These are phyloP conservation scores for Afroboletus lepidellus DNA, from an alignment of 1,284 basidiomycete genomes.

Conservation along the genomic window DNA sequence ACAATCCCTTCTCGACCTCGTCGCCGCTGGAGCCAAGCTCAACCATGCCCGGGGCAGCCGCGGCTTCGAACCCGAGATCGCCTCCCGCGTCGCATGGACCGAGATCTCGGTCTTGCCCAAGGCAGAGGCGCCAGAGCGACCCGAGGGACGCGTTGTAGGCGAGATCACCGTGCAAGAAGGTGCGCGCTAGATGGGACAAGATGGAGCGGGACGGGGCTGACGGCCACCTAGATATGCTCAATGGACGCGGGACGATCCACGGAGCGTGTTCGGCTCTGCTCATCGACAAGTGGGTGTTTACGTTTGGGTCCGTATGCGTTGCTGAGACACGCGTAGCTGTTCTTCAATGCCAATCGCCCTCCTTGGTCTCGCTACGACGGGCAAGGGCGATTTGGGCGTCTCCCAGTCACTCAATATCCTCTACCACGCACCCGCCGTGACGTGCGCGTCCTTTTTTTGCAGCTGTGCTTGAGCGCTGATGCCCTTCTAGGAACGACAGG, in stretches of 20 bases:
- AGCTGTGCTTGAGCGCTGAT: background rate
- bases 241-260: constrained; percentile 39
- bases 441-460: constrained; percentile 26
- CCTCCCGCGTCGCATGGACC: constrained; percentile 20
- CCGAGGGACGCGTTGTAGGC: constrained; percentile 42
- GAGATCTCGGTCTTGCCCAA: constrained; percentile 43
- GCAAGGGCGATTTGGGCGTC: constrained; percentile 30
- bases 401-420: constrained; percentile 41
- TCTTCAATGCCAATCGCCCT: constrained; percentile 35
- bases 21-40: constrained; percentile 6
- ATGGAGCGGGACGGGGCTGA: too few relatives aligned
- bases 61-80: constrained; percentile 27
- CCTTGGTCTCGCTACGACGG: constrained; percentile 24
- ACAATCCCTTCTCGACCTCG: constrained; percentile 23
- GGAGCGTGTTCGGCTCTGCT: constrained; percentile 47
- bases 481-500: constrained; percentile 23
- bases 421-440: constrained; percentile 40
- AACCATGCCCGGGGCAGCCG: background rate
- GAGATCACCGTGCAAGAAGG: constrained; percentile 48
- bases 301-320: too few relatives aligned
- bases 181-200: too few relatives aligned
- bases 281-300: constrained; percentile 41
- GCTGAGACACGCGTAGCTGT: constrained; percentile 28
- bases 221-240: constrained; percentile 41
- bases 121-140: constrained; percentile 35